phyloP scores from a whole-genome alignment of 2,329 filamentous ascomycete genomes.

The Tolypocladium guangdongense region DNA sequence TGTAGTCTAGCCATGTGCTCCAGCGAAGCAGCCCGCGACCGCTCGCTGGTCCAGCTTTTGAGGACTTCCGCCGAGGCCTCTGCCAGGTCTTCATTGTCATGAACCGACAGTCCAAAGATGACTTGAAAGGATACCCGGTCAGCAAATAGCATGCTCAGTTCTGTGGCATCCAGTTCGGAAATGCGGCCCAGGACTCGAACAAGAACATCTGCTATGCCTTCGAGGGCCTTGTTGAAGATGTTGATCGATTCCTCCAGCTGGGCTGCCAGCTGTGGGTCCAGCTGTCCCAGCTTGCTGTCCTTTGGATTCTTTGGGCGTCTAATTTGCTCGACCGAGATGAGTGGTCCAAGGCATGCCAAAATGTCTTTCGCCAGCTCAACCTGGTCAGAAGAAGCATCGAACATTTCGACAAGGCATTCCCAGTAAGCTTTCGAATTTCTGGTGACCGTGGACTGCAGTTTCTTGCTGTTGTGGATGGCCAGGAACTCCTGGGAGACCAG shows the following conservation, averaged over 20 bases:
- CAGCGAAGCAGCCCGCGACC: constrained; percentile 29
- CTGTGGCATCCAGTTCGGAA: constrained; percentile 59
- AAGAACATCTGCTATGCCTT: constrained; percentile 45
- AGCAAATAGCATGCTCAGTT: constrained; percentile 60
- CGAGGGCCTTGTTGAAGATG: constrained; percentile 69
- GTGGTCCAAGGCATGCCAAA: constrained; percentile 55
- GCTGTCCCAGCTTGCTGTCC: constrained; percentile 18
- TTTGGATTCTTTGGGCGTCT: constrained; percentile 42
- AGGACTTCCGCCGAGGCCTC: constrained; percentile 73
- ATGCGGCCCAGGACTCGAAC: constrained; percentile 68
- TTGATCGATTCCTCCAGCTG: constrained; percentile 30
- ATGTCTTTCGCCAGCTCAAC: constrained; percentile 65
- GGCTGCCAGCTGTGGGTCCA: not conserved
- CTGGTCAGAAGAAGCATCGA: constrained; percentile 64
- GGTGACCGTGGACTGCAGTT: constrained; percentile 55
- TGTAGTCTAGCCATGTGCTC: constrained; percentile 28
- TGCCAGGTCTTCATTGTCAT: constrained; percentile 67
- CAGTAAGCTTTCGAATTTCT: constrained; percentile 47
- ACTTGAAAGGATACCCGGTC: constrained; percentile 59
- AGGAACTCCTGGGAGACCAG: constrained; percentile 34
- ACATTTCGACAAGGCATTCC: constrained; percentile 48
- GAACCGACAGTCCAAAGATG: constrained; percentile 69
- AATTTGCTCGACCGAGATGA: constrained; percentile 70
- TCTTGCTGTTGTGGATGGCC: constrained; percentile 47
- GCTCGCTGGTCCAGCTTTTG: constrained; percentile 67